Percentiles rank a stretch among this genome's conserved stretches.
Evolutionary conservation across 495 filamentous ascomycete species (phyloP).

Genomic region (Endocarpon pusillum): DNA sequence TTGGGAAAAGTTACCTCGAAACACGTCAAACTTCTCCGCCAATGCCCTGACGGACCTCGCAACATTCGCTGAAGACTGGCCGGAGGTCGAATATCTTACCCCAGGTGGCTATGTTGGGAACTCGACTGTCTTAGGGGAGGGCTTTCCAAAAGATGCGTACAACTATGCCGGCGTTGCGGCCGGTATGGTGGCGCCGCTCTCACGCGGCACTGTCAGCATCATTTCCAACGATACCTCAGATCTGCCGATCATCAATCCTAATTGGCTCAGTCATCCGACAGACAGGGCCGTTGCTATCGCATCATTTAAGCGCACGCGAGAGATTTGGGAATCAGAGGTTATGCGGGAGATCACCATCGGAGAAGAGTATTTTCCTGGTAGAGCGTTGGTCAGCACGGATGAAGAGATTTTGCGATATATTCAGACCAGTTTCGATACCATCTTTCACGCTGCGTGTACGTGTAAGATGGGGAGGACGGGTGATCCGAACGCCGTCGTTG

Average conservation of each 20-base stretch:
- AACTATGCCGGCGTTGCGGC: slow-evolving; percentile 24
- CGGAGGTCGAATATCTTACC: slow-evolving; percentile 33
- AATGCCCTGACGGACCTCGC: slow-evolving; percentile 13
- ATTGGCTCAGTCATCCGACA: slow-evolving; percentile 32
- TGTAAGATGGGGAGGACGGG: slow-evolving; percentile 33
- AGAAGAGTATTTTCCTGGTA: slow-evolving; percentile 35
- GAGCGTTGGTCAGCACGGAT: slow-evolving; percentile 25
- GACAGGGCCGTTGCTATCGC: slow-evolving; percentile 32
- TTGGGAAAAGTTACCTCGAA: slow-evolving; percentile 10
- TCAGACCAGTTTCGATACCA: slow-evolving; percentile 21
- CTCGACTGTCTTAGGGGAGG: slow-evolving; percentile 28
- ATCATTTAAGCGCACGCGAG: slow-evolving; percentile 23
- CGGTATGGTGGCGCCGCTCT: slow-evolving; percentile 23
- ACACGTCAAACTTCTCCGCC: slow-evolving; percentile 1
- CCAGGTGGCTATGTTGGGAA: slow-evolving; percentile 23
- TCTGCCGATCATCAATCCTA: slow-evolving; percentile 36
- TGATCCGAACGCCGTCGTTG: slow-evolving; percentile 40
- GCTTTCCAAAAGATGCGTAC: slow-evolving; percentile 21
- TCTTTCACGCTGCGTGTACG: slow-evolving; percentile 36
- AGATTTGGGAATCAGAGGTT: slow-evolving; percentile 19
- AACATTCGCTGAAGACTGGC: slow-evolving; percentile 36
- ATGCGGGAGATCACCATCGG: slow-evolving; percentile 25
- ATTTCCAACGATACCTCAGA: slow-evolving; percentile 20
- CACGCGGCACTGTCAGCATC: slow-evolving; percentile 37
- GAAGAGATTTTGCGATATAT: slow-evolving; percentile 32